Conservation (phyloP, 2,329 filamentous ascomycete species). For the Xylariaceae sp. region DNA sequence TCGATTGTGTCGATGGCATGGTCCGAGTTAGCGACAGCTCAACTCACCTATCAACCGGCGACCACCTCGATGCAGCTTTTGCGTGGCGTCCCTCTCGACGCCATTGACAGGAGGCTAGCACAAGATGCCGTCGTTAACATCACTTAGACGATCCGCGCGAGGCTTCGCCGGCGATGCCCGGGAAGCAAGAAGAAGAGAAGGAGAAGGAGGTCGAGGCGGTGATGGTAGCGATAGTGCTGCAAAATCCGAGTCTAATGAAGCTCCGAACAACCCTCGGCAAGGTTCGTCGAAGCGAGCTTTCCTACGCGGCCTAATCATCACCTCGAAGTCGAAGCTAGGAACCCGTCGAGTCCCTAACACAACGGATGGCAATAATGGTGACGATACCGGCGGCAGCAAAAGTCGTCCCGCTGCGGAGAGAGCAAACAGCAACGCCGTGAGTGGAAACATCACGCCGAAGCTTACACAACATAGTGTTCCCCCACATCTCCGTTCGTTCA, state of each 20-base stretch:
- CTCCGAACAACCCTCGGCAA: slow-evolving; percentile 15
- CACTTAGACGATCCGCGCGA: slow-evolving; percentile 36
- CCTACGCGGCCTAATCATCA: slow-evolving; percentile 36
- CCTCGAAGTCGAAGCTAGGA: slow-evolving; percentile 33
- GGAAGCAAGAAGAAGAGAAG: slow-evolving; percentile 20
- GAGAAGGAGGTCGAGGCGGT: slow-evolving; percentile 19
- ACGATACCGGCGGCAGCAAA: neutral
- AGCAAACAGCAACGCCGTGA: slow-evolving; percentile 12
- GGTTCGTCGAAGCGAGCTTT: slow-evolving; percentile 28
- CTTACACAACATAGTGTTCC: slow-evolving; percentile 9
- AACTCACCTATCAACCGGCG: too few relatives aligned
- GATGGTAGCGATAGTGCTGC: slow-evolving; percentile 1
- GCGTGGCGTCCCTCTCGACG: slow-evolving; percentile 28
- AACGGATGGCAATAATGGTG: neutral
- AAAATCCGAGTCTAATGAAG: slow-evolving; percentile 15
- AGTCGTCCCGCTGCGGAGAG: slow-evolving; percentile 15
- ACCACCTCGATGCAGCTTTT: slow-evolving; percentile 30
- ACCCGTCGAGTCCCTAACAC: neutral
- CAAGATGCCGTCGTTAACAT: slow-evolving; percentile 36
- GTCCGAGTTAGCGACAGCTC: too few relatives aligned
- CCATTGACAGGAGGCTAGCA: slow-evolving; percentile 21
- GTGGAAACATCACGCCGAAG: slow-evolving; percentile 10
- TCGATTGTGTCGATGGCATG: too few relatives aligned
- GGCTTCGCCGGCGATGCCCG: slow-evolving; percentile 34
- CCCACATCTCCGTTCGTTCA: neutral